Conservation (phyloP, 2,329 filamentous ascomycete genomes). For the Chrysosphaeria jannelii region DNA sequence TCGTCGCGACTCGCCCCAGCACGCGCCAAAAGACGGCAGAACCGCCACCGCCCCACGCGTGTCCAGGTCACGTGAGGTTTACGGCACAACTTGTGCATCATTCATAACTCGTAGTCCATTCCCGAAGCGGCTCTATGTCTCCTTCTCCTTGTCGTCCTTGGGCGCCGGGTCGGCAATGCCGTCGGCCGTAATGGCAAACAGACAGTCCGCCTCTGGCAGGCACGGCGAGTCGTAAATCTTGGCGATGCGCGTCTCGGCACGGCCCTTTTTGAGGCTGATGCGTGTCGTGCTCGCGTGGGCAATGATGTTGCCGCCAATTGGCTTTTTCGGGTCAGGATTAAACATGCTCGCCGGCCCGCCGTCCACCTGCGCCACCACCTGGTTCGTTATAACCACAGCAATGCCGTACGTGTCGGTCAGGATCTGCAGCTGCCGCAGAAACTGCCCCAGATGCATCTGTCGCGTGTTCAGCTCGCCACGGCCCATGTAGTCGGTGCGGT, state of each 20-base stretch:
- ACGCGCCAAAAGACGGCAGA: no score
- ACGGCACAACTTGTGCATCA: no score
- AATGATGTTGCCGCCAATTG: constrained; percentile 95
- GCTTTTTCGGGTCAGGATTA: constrained; percentile 97
- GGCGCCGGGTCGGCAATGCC: constrained; percentile 87
- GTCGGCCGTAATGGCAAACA: constrained; percentile 93
- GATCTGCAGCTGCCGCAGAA: constrained; percentile 58
- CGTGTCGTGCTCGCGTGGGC: constrained; percentile 89
- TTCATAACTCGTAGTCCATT: no score
- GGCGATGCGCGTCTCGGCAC: constrained; percentile 83
- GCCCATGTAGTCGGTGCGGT: constrained; percentile 90
- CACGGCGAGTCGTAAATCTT: constrained; percentile 99
- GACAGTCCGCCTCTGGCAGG: constrained; percentile 77
- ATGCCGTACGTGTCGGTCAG: constrained; percentile 72
- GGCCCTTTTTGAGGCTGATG: constrained; percentile 81
- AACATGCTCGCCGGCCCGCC: constrained; percentile 94
- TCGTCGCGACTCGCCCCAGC: no score
- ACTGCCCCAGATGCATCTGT: constrained; percentile 68
- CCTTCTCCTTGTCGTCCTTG: constrained; percentile 60
- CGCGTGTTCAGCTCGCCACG: constrained; percentile 85
- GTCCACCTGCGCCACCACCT: constrained; percentile 94
- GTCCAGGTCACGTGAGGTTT: no score
- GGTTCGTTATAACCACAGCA: constrained; percentile 93
- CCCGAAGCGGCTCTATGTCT: no score
- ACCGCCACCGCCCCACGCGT: no score